Evolutionary conservation across 306 rosid species (phyloP).

Genomic region (Pyrus communis): DNA sequence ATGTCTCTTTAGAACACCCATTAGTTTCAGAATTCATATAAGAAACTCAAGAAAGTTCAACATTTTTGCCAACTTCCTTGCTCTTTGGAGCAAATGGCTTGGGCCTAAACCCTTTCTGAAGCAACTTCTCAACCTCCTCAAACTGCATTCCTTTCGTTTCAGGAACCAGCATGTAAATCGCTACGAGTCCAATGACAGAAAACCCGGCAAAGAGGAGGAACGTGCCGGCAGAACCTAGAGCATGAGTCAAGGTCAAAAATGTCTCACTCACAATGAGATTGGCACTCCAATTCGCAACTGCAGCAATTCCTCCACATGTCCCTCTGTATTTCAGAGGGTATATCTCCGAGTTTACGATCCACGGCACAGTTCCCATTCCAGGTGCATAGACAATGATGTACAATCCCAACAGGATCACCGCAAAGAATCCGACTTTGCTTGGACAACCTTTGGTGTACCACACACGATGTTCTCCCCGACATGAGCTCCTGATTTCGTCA

Average conservation of each 20-base stretch:
- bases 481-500: slow-evolving; percentile 19
- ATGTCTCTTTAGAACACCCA: neutral
- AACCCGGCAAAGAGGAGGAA: slow-evolving; percentile 67
- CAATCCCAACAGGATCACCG: slow-evolving; percentile 52
- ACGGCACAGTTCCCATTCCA: slow-evolving; percentile 79
- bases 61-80: neutral
- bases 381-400: slow-evolving; percentile 66
- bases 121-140: slow-evolving; percentile 62
- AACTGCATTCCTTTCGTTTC: slow-evolving; percentile 65
- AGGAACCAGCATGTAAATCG: slow-evolving; percentile 44
- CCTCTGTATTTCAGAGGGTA: slow-evolving; percentile 74
- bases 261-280: slow-evolving; percentile 67
- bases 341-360: slow-evolving; percentile 80
- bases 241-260: slow-evolving; percentile 49
- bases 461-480: slow-evolving; percentile 33
- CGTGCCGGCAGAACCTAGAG: slow-evolving; percentile 54
- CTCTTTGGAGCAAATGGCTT: slow-evolving; percentile 8
- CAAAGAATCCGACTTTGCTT: slow-evolving; percentile 55
- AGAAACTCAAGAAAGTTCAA: neutral
- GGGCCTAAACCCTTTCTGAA: slow-evolving; percentile 33
- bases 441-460: slow-evolving; percentile 79
- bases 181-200: slow-evolving; percentile 45
- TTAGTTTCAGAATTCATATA: neutral
- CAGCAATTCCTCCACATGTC: slow-evolving; percentile 75
- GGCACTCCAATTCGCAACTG: slow-evolving; percentile 68